A percentile compares a stretch with the other conserved stretches of the same genome.
Conservation (phyloP, 2,329 filamentous ascomycete genomes). For the Colletotrichum kahawae region DNA sequence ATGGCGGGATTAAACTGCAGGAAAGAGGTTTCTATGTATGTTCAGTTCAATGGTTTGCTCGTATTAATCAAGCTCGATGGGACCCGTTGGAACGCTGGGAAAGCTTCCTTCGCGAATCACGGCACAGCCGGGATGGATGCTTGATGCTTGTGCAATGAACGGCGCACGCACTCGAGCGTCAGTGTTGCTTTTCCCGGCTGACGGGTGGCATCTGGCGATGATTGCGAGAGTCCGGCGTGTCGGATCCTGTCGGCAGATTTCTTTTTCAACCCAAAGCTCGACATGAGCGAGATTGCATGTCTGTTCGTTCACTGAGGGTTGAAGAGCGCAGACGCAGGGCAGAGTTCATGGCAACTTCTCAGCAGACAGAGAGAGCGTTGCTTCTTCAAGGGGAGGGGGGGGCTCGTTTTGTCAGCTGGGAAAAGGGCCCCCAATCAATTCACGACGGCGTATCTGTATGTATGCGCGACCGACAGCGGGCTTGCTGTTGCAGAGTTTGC, state of each 20-base stretch:
- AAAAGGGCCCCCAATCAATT: neutral
- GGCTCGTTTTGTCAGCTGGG: neutral
- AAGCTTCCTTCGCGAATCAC: neutral
- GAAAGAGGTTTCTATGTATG: neutral
- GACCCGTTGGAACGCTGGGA: slow-evolving; percentile 12
- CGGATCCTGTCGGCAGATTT: neutral
- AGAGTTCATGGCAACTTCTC: neutral
- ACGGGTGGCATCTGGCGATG: neutral
- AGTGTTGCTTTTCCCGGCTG: neutral
- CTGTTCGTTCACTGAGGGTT: neutral
- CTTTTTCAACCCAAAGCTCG: neutral
- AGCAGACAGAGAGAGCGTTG: neutral
- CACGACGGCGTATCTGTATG: neutral
- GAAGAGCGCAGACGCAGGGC: slow-evolving; percentile 1
- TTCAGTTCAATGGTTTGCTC: neutral
- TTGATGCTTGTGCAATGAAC: neutral
- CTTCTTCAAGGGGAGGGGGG: neutral
- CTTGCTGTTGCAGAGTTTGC: neutral
- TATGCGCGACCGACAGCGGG: neutral
- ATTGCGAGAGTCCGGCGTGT: neutral
- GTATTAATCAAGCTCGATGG: slow-evolving; percentile 16
- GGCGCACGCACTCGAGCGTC: neutral
- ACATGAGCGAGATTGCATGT: neutral
- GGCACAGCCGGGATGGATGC: neutral
- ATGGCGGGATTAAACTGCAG: neutral